Evolutionary conservation across 129 eudicot species (phyloP), one percentile per base, ranked within the genome.

Genomic region (Flaveria linearis): DNA sequence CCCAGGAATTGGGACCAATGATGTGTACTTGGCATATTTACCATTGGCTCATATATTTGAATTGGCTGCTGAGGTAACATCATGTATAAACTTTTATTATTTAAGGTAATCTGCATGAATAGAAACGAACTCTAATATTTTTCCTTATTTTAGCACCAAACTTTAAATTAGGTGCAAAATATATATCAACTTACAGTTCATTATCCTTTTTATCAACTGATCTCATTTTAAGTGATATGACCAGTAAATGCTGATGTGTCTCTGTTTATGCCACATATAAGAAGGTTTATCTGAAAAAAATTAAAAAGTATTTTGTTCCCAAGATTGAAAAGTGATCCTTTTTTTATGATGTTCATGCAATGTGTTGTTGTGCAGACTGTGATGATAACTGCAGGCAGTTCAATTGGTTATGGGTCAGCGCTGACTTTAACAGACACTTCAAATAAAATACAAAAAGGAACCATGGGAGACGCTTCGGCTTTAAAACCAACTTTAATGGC

Each of bases 21-120:
- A 94, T 85, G 88, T 89, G n/a, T 94, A 87, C 78, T 13, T 94
- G 87, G 98, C 97, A 6, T 94, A 94, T 82, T 78, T 94, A 81
- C 98, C 98, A 30, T 84, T 94, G 55, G 97, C 98, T 74, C 98
- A 94, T 82, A 90, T 94, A 66, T 89, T 94, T 52, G 98, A 94
- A 84, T 78, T 94, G 81, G 98, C 86, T 78, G 98, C 97, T 57
- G 98, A 94, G 98, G 97, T 91, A 91, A 78, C 56, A 50, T 79
- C 33, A 36, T 63, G 57, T 46, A 17, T 78, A 16, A 42, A 51
- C 7, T 70, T 51, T 30, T 46, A 22, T 46, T 28, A 17, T 28
- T 43, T 60, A 60, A 10, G 39, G 36, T 60, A 25, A 60, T 22
- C 16, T 58, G 33, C 65, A 20, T 12, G 7, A 56, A 58, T 58